Conservation (phyloP, 2,329 filamentous ascomycete species). For the Clonostachys chloroleuca region DNA sequence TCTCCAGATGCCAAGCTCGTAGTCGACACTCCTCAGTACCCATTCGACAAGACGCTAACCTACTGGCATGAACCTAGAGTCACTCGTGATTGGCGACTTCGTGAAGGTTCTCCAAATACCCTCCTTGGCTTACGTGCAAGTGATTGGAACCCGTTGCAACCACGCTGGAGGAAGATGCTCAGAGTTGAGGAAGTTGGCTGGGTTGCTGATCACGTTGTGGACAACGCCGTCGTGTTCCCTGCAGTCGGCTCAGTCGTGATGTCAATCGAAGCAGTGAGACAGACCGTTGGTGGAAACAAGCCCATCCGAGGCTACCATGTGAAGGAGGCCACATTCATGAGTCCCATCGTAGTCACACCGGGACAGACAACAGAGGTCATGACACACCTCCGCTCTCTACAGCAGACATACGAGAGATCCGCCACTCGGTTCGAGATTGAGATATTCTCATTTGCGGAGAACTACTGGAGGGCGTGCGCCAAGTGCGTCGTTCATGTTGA, state of each 20-base stretch:
- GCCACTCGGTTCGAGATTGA: no score
- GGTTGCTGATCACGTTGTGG: constrained; percentile 20
- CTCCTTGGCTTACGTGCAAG: constrained; percentile 12
- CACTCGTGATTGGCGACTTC: constrained; percentile 14
- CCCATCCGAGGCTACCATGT: neutral
- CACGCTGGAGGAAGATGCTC: constrained; percentile 23
- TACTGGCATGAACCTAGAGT: constrained; percentile 12
- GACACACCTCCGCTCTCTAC: no score
- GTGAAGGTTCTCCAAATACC: constrained; percentile 10
- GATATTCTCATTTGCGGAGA: no score
- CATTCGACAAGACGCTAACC: constrained; percentile 10
- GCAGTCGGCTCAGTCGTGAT: constrained; percentile 24
- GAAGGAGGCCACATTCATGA: neutral
- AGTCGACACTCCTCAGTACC: constrained; percentile 12
- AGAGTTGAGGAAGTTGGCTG: constrained; percentile 17
- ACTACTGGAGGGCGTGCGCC: no score
- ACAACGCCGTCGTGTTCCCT: constrained; percentile 19
- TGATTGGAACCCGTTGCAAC: constrained; percentile 12
- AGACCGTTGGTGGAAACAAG: neutral
- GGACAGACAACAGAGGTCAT: no score
- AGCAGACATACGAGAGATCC: no score
- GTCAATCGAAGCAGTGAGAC: constrained; percentile 16
- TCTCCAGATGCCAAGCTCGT: neutral
- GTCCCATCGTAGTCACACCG: neutral
- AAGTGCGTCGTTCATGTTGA: no score